A percentile compares a stretch with the other conserved stretches of the same genome.
phyloP scores from a whole-genome alignment of 257 asterid genomes.

The Nemophila menziesii region DNA sequence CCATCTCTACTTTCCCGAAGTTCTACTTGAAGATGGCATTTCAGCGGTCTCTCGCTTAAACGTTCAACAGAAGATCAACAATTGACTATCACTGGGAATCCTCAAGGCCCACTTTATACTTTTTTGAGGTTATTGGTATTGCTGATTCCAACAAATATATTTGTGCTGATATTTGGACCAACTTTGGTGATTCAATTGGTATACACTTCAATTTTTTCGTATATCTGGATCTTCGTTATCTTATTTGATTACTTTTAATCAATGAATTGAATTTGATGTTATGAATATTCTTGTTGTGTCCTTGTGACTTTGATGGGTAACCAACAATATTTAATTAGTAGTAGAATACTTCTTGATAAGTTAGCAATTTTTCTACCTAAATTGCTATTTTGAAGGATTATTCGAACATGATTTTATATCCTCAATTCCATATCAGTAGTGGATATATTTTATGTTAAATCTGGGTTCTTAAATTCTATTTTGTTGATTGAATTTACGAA shows the following conservation, averaged over 20 bases:
- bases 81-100: constrained; percentile 53
- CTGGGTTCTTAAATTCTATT: background rate
- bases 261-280: background rate
- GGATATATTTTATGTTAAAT: background rate
- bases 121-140: constrained; percentile 84
- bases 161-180: constrained; percentile 66
- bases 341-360: background rate
- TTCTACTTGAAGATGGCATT: too few species aligned
- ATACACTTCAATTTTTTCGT: constrained; percentile 1
- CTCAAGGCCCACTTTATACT: constrained; percentile 50
- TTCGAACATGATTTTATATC: too few species aligned
- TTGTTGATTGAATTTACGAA: background rate
- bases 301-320: background rate
- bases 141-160: constrained; percentile 66
- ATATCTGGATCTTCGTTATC: too few species aligned
- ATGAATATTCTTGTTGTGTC: background rate
- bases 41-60: too few species aligned
- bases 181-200: constrained; percentile 78
- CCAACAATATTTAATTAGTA: too few species aligned
- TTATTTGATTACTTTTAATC: too few species aligned
- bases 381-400: too few species aligned
- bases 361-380: background rate
- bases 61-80: constrained; percentile 83
- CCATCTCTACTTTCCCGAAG: too few species aligned
- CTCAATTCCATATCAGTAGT: too few species aligned